phyloP scores from a whole-genome alignment of 345 rosid species.

The Nephelium lappaceum region DNA sequence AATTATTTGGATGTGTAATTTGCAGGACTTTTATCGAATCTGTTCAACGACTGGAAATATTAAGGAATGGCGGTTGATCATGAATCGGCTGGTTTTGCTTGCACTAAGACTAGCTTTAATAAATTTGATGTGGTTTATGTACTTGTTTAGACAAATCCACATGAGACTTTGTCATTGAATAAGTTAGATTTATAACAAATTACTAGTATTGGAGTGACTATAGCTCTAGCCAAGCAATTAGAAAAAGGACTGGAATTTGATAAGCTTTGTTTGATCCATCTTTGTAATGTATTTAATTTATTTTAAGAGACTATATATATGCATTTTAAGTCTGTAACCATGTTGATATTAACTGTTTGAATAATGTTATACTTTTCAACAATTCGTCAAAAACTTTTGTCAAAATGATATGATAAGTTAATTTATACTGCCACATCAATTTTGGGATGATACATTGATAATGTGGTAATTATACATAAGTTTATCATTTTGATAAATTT shows the following conservation, averaged over 20 bases:
- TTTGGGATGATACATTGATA: no score
- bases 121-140: not conserved
- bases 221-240: no score
- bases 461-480: no score
- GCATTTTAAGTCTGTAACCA: not conserved
- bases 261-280: not conserved
- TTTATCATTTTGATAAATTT: no score
- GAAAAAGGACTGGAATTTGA: not conserved
- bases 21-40: constrained; percentile 50
- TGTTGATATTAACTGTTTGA: not conserved
- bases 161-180: not conserved
- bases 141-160: not conserved
- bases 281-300: no score
- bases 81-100: no score
- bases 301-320: no score
- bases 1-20: not conserved
- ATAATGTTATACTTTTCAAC: no score
- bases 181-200: not conserved
- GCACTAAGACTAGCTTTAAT: not conserved
- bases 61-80: constrained; percentile 24
- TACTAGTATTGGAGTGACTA: no score
- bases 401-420: no score
- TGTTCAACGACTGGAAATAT: constrained; percentile 50
- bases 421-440: no score
- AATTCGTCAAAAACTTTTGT: no score